Base-by-base conservation (phyloP, 1,284 basidiomycete species). In the Apiotrichum domesticum region DNA sequence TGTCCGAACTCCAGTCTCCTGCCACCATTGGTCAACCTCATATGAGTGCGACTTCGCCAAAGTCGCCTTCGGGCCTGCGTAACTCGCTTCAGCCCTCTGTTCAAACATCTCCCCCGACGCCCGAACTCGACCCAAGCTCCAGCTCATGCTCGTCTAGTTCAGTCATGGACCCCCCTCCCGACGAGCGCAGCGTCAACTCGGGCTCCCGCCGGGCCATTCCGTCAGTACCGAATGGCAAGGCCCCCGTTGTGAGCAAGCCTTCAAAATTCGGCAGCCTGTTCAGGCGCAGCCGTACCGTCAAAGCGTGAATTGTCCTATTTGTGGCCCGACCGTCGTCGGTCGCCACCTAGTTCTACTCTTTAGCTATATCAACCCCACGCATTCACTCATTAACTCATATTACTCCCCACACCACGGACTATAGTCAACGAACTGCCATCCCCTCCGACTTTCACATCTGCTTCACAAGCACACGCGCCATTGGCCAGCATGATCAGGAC, bases 111-210 rank as follows among this genome's bases (percentile, higher is more conserved):
- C 68, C 68, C 2, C 61, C 65, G 1, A 68, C 68, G 6, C 66
- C 68, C 29, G 68, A 70, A 48, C 61, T 70, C 3, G 68, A 70
- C 49, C 59, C 66, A 1, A 60, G 57, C 35, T 53, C 51, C 0
- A 58, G 56, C 33, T 61, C 58, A 47, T 66, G 60, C 56, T 66
- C 62, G 42, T 62, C 60, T 6, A 42, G 35, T 2, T 62, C 60
- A 2, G 60, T 58, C 33, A 35, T 57, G 35, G 60, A 62, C 46
- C 52, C 55, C 9, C 47, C 51, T 14, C 41, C 52, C 42, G 57
- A 58, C 14, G 56, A 55, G 42, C 54, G 54, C 51, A 51, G 33
- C 14, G 42, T 41, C 46, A 51, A 40, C 29, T 48, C 44, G 32
- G 41, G 41, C 41, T 51, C 55, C 6, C 34, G 44, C 5, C 15